These are phyloP conservation scores for Flaveria ramosissima DNA, from an alignment of 129 eudicot species.

Conservation along the genomic window DNA sequence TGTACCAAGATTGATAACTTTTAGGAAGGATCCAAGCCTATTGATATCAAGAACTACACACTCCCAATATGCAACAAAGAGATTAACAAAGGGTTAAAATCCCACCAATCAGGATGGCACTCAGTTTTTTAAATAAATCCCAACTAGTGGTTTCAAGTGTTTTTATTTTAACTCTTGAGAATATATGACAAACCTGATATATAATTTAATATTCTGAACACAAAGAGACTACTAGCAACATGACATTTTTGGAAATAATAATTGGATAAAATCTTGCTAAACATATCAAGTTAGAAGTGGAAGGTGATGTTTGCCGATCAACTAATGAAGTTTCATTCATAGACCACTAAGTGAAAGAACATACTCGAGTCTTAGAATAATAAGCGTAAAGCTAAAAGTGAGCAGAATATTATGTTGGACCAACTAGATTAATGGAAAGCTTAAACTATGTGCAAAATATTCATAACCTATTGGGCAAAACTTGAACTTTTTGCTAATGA, in stretches of 20 bases:
- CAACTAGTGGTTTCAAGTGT: conserved; percentile 10
- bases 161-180: background rate
- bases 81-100: conserved; percentile 16
- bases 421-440: conserved; percentile 21
- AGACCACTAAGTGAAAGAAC: conserved; percentile 36
- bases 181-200: conserved; percentile 14
- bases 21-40: conserved; percentile 20
- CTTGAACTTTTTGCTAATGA: conserved; percentile 11
- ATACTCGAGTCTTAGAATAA: conserved; percentile 33
- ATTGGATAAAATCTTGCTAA: conserved; percentile 28
- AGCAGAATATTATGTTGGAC: conserved; percentile 29
- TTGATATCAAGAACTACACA: conserved; percentile 20
- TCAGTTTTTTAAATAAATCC: conserved; percentile 16
- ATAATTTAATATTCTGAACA: conserved; percentile 8
- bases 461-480: conserved; percentile 11
- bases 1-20: conserved; percentile 29
- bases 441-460: conserved; percentile 19
- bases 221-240: conserved; percentile 23
- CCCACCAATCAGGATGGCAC: conserved; percentile 22
- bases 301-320: conserved; percentile 42
- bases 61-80: conserved; percentile 29
- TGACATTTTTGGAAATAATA: conserved; percentile 23
- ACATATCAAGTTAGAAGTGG: conserved; percentile 32
- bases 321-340: conserved; percentile 20
- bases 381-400: conserved; percentile 33